Conservation (phyloP, 164 flowering plant species). For the Echeveria elegans region DNA sequence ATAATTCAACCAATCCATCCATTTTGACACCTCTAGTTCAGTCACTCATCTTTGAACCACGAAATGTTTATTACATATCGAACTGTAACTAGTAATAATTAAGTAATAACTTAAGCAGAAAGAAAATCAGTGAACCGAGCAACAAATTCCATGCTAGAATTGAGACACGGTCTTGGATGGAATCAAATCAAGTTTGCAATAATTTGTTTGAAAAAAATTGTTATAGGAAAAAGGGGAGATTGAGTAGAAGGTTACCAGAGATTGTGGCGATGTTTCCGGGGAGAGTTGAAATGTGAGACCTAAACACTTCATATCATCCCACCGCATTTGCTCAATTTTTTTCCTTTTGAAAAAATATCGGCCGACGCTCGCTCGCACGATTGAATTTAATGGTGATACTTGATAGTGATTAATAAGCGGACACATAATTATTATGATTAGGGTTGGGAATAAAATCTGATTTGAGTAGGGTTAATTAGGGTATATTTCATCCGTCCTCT, state of each 20-base stretch:
- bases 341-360: neutral
- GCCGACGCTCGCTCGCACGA: conserved; percentile 2
- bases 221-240: too few relatives aligned
- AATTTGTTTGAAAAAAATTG: neutral
- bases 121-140: too few relatives aligned
- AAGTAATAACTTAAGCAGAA: too few relatives aligned
- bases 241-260: neutral
- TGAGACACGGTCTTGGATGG: too few relatives aligned
- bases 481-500: too few relatives aligned
- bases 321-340: neutral
- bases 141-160: too few relatives aligned
- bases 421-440: neutral
- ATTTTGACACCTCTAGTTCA: too few relatives aligned
- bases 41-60: too few relatives aligned
- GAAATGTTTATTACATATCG: too few relatives aligned
- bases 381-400: neutral
- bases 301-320: neutral
- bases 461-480: too few relatives aligned
- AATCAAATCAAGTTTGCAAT: neutral
- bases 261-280: conserved; percentile 4
- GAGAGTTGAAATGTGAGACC: conserved; percentile 3
- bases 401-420: neutral
- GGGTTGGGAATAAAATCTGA: conserved; percentile 4
- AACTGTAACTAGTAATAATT: too few relatives aligned
- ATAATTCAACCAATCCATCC: too few relatives aligned